Evolutionary conservation across 2,329 filamentous ascomycete species (phyloP), one percentile per base, ranked within the genome.

Genomic region (Ciborinia camelliae): DNA sequence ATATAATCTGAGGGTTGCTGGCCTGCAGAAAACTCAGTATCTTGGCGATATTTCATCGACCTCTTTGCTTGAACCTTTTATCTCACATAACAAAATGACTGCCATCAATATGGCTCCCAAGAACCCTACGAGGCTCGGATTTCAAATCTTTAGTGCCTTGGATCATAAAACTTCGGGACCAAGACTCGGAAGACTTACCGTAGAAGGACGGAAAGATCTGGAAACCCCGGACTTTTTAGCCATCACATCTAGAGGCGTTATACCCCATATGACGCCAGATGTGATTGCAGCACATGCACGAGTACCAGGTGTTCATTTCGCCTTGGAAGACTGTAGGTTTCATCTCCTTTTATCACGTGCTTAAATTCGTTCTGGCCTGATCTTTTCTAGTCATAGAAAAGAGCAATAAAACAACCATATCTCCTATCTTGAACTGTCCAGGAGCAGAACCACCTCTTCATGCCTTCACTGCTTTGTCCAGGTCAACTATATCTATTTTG

Each of bases 201-300:
- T 95, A 7, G 81, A 76, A 71, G 86, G 77, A 50, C 83, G 90
- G 66, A 84, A 82, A 67, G 77, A 82, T n/a, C 82, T 97, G 68
- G 80, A 90, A 26, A 99, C 95, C 37, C 95, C 95, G 51, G 89
- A 90, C 74, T 96, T 90, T 76, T 80, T 97, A 65, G 88, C 86
- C 59, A 81, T 90, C 69, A 90, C 90, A 3, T 97, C 95, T 41
- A 85, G 95, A 72, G 95, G 95, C 28, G 86, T 85, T 1, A 81
- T 98, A 43, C 92, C 95, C 60, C 95, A 99, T 78, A 79, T 99
- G 69, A 90, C 93, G 3, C 93, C 92, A 47, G 95, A 99, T 79
- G 90, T 90, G 67, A 81, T 95, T 69, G 76, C 78, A 48, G 87
- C 86, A 63, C 81, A 89, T 72, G 87, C 88, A 0, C 75, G 83